These are phyloP conservation scores for Eragrostis curvula DNA, from an alignment of 176 grass and related monocot species.

Conservation along the genomic window DNA sequence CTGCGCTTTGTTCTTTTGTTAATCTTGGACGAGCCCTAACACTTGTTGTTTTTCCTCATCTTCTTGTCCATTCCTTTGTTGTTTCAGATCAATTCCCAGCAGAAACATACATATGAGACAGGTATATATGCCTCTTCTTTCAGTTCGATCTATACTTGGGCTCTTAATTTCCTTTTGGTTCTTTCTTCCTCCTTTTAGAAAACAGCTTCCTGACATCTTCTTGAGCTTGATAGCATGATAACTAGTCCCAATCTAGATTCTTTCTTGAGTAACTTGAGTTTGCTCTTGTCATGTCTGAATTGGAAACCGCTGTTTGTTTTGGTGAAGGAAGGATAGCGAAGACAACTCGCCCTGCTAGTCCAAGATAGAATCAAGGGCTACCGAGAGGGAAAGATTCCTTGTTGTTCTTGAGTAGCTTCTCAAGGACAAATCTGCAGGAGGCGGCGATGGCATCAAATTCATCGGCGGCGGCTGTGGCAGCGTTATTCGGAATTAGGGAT, in stretches of 20 bases:
- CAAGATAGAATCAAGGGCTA: conserved; percentile 23
- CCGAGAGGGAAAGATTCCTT: conserved; percentile 27
- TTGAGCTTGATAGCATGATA: conserved; percentile 44
- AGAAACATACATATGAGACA: conserved; percentile 29
- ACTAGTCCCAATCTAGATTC: conserved; percentile 39
- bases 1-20: conserved; percentile 77
- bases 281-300: conserved; percentile 43
- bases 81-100: conserved; percentile 52
- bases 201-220: conserved; percentile 41
- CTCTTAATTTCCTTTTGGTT: conserved; percentile 49
- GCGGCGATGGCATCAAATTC: conserved; percentile 78
- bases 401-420: conserved; percentile 3
- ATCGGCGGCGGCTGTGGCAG: conserved; percentile 60
- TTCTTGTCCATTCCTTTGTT: conserved; percentile 46
- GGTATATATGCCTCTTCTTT: conserved; percentile 22
- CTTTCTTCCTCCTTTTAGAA: conserved; percentile 34
- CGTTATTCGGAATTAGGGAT: conserved; percentile 80
- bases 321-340: conserved; percentile 26
- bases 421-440: conserved; percentile 49
- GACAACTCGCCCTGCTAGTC: neutral
- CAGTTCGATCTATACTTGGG: conserved; percentile 39
- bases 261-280: conserved; percentile 6
- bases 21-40: conserved; percentile 51
- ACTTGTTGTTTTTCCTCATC: conserved; percentile 52
- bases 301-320: conserved; percentile 35